phyloP scores from a whole-genome alignment of 345 rosid species.

The Camelina hispida region DNA sequence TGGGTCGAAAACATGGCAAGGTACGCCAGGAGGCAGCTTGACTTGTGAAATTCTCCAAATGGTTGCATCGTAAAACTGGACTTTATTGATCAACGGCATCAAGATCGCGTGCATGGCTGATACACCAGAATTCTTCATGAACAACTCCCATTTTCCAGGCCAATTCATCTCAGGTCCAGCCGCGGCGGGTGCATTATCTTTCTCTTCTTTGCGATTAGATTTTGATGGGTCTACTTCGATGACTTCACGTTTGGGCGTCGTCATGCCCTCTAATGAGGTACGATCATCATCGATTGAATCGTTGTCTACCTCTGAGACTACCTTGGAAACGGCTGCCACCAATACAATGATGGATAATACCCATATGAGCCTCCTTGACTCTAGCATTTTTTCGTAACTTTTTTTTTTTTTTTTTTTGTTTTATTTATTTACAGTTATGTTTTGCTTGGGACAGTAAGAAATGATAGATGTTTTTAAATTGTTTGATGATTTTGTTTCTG shows the following conservation, averaged over 20 bases:
- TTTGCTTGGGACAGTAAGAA: not conserved
- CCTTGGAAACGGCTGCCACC: constrained; percentile 19
- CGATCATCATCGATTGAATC: not conserved
- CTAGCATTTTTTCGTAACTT: constrained; percentile 30
- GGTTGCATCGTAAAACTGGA: constrained; percentile 75
- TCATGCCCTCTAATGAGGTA: not conserved
- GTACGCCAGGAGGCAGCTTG: constrained; percentile 43
- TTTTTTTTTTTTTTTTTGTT: not conserved
- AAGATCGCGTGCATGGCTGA: constrained; percentile 84
- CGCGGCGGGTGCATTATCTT: not conserved
- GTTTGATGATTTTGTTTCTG: constrained; percentile 1
- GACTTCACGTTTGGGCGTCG: constrained; percentile 15
- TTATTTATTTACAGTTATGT: not conserved
- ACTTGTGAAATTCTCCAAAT: constrained; percentile 60
- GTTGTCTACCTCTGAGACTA: not conserved
- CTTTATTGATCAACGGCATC: constrained; percentile 61
- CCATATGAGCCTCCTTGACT: constrained; percentile 32
- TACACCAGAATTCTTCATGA: constrained; percentile 62
- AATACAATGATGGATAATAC: constrained; percentile 32
- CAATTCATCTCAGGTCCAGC: constrained; percentile 33
- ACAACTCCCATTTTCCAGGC: constrained; percentile 67
- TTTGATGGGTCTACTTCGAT: constrained; percentile 6
- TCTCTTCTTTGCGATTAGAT: not conserved
- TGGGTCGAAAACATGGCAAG: constrained; percentile 48
- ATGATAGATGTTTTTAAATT: constrained; percentile 3